phyloP scores from a whole-genome alignment of 179 eudicot species.

The Spergularia azorica region DNA sequence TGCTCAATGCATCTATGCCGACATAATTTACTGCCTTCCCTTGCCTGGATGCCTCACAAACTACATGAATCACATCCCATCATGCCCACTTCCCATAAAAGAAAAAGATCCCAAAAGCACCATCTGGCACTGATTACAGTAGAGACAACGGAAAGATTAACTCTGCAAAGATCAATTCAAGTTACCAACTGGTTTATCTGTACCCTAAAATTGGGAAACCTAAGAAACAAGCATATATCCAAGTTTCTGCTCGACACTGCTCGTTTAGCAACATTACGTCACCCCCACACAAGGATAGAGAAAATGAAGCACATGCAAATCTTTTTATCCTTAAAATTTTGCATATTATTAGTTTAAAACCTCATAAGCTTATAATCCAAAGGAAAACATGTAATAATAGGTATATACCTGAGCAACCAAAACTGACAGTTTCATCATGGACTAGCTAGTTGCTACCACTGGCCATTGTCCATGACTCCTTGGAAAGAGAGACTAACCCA shows the following conservation, averaged over 20 bases:
- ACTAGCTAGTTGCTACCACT: background rate
- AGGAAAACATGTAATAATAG: background rate
- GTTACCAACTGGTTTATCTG: too few species aligned
- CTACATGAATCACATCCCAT: too few species aligned
- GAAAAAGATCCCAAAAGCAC: too few species aligned
- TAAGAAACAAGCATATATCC: background rate
- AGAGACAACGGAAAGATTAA: too few species aligned
- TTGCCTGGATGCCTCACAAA: too few species aligned
- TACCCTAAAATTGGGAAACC: background rate
- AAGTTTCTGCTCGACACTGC: too few species aligned
- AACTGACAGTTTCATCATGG: background rate
- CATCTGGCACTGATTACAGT: too few species aligned
- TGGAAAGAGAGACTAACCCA: background rate
- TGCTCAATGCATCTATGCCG: too few species aligned
- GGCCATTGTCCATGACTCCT: background rate
- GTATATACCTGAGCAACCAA: conserved; percentile 17
- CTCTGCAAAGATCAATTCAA: too few species aligned
- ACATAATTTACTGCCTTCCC: too few species aligned
- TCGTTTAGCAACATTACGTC: background rate
- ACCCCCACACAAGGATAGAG: too few species aligned
- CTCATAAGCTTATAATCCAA: background rate
- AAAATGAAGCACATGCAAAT: background rate
- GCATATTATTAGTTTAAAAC: background rate
- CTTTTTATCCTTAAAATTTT: background rate
- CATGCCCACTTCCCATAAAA: too few species aligned